Evolutionary conservation across 2,329 filamentous ascomycete species (phyloP).

Genomic region (Cordyceps pruinosa): DNA sequence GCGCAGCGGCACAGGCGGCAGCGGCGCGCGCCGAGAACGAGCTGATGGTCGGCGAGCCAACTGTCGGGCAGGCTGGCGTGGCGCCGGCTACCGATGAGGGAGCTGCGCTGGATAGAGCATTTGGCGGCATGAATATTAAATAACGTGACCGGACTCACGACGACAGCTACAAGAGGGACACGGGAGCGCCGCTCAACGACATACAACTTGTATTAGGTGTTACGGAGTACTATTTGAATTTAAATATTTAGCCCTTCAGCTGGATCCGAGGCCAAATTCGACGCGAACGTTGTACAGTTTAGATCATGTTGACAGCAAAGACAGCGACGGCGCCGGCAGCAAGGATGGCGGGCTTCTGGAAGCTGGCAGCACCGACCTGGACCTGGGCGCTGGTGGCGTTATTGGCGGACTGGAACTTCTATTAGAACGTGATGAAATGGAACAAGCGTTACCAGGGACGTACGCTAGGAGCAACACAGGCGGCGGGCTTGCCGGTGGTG

Average conservation of each 20-base stretch:
- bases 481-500: background rate
- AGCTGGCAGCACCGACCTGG: conserved; percentile 8
- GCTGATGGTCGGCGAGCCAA: background rate
- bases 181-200: background rate
- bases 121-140: conserved; percentile 41
- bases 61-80: background rate
- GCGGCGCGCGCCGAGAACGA: conserved; percentile 15
- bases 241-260: background rate
- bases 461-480: conserved; percentile 5
- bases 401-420: background rate
- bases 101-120: conserved; percentile 51
- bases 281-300: conserved; percentile 5
- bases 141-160: conserved; percentile 14
- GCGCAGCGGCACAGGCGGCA: conserved; percentile 24
- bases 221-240: conserved; percentile 8
- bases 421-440: background rate
- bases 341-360: conserved; percentile 5
- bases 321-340: conserved; percentile 8
- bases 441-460: background rate
- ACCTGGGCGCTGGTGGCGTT: conserved; percentile 2
- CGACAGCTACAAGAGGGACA: background rate
- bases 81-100: conserved; percentile 45
- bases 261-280: background rate
- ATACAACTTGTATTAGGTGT: conserved; percentile 8
- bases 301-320: conserved; percentile 16